phyloP scores from a whole-genome alignment of 768 basidiomycete genomes.

The Rhizopogon rudus region DNA sequence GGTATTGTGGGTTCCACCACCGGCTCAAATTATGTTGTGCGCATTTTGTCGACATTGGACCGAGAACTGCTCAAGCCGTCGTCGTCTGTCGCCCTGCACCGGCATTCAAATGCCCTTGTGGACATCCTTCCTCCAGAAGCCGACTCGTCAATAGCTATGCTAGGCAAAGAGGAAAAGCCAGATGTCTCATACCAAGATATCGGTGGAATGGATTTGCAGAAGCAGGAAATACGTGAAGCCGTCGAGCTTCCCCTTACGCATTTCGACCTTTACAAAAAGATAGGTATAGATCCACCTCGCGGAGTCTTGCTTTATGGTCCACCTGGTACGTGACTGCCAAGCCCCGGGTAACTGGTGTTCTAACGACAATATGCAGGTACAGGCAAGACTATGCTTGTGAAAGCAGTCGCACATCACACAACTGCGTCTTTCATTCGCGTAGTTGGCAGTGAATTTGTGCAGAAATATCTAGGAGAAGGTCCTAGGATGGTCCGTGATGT shows the following conservation, averaged over 20 bases:
- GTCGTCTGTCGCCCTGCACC: constrained; percentile 95
- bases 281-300: constrained; percentile 97
- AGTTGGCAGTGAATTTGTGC: constrained; percentile 97
- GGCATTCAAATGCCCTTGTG: constrained; percentile 97
- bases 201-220: constrained; percentile 96
- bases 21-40: constrained; percentile 96
- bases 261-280: constrained; percentile 98
- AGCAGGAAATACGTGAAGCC: constrained; percentile 98
- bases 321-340: constrained; percentile 55
- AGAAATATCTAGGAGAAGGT: constrained; percentile 99
- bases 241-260: constrained; percentile 96
- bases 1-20: constrained; percentile 98
- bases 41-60: constrained; percentile 95
- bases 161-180: constrained; percentile 91
- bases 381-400: constrained; percentile 99
- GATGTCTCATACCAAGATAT: constrained; percentile 93
- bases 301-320: constrained; percentile 97
- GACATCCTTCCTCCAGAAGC: constrained; percentile 99
- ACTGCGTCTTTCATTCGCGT: constrained; percentile 98
- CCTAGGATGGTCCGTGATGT: constrained; percentile 99
- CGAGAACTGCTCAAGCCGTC: constrained; percentile 96
- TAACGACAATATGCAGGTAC: constrained; percentile 57
- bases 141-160: constrained; percentile 94
- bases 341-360: background rate
- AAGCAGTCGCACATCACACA: constrained; percentile 98